Base-by-base conservation (phyloP, 2,329 filamentous ascomycete genomes). In the Tolypocladium guangdongense region DNA sequence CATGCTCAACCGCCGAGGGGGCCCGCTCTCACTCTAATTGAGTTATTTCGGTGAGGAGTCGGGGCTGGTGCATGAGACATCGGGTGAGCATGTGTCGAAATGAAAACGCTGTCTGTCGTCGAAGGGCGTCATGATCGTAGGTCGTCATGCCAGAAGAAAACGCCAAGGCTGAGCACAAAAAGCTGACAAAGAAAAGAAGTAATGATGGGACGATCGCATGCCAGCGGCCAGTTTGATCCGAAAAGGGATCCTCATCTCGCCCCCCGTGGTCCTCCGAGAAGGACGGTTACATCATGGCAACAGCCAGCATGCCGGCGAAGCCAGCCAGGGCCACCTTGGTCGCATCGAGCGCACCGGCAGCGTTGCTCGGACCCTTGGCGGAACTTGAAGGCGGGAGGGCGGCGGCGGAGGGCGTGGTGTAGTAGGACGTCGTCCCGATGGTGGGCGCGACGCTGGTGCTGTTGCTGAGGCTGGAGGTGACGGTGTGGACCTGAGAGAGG, bases 301-400 rank as follows among this genome's bases (percentile, higher is more conserved):
- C 73, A 48, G 71, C 71, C n/a, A 77, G 62, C 59, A 79, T 72
- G 52, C 76, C 78, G 45, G 73, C 73, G 47, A 78, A 61, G 51
- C 74, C 78, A n/a, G 73, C 76, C 39, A 78, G 60, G 36, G 73
- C 74, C 14, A 78, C 62, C 47, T 72, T 70, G 50, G 70, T 67
- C 18, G 71, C 72, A 45, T 72, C 68, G 43, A 80, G 65, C 24
- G 70, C 68, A 27, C 67, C 63, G n/a, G 67, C 77, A 55, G 71
- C 75, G 60, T 66, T 74, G 27, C 52, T 64, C 64, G 55, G 71
- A 69, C 41, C 18, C 27, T 68, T 65, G n/a, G 70, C 63, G 47
- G 68, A n/a, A n/a, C n/a, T n/a, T n/a, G n/a, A 64, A 35, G 63
- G 59, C 27, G 68, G 60, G 7, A 69, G 61, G 43, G 66, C 63